These are phyloP conservation scores for Psilocybe cyanescens DNA, from an alignment of 768 basidiomycete species.

Conservation along the genomic window DNA sequence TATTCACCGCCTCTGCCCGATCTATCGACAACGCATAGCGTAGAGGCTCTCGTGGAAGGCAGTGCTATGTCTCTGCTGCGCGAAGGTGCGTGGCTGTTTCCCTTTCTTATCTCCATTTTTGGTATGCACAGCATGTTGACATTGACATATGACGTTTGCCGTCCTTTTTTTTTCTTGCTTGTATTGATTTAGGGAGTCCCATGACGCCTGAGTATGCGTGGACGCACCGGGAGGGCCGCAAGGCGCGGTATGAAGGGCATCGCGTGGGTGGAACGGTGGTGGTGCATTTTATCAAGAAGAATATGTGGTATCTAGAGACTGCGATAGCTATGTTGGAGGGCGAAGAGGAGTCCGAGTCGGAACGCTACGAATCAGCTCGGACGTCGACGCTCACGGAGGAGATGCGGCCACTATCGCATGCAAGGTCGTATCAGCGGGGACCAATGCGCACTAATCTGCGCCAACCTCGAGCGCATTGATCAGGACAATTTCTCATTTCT, in stretches of 20 bases:
- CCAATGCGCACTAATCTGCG: neutral
- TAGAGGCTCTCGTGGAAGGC: slow-evolving; percentile 94
- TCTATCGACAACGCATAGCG: slow-evolving; percentile 67
- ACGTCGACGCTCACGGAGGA: slow-evolving; percentile 21
- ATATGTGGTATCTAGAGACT: slow-evolving; percentile 96
- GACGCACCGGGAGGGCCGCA: slow-evolving; percentile 72
- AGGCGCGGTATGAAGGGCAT: slow-evolving; percentile 62
- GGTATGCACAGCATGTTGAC: neutral
- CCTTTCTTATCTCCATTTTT: neutral
- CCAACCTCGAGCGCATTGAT: neutral
- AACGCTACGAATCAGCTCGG: slow-evolving; percentile 39
- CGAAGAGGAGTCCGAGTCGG: slow-evolving; percentile 67
- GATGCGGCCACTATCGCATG: neutral
- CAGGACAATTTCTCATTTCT: neutral
- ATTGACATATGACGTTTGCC: neutral
- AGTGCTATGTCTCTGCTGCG: slow-evolving; percentile 77
- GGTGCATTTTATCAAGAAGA: slow-evolving; percentile 97
- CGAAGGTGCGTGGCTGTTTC: slow-evolving; percentile 49
- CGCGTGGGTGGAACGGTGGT: slow-evolving; percentile 92
- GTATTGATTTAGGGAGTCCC: slow-evolving; percentile 46
- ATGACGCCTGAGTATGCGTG: slow-evolving; percentile 69
- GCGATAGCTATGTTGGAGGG: slow-evolving; percentile 85
- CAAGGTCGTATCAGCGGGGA: slow-evolving; percentile 4
- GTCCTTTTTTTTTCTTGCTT: neutral
- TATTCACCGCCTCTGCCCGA: slow-evolving; percentile 74